A percentile compares a stretch with the other conserved stretches of the same genome.
Conservation (phyloP, 2,329 filamentous ascomycete species). For the Diplodia corticola region DNA sequence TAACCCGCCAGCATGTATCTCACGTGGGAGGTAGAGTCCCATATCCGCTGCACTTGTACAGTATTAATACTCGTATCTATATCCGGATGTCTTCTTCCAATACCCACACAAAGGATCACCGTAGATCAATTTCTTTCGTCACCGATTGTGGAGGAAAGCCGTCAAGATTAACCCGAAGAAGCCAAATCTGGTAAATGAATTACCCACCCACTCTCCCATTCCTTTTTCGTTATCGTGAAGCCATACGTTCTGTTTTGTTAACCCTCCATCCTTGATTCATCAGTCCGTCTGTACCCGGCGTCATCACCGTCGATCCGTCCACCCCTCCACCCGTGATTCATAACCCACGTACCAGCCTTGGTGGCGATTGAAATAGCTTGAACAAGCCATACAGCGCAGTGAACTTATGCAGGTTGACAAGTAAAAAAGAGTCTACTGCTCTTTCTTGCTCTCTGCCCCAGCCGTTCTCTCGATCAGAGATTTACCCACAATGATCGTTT, state of each 20-base stretch:
- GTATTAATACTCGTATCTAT: no score
- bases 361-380: neutral
- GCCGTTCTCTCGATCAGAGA: constrained; percentile 49
- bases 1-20: no score
- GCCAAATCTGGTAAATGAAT: neutral
- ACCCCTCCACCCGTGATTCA: neutral
- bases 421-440: neutral
- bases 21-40: no score
- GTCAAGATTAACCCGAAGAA: neutral
- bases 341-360: neutral
- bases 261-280: neutral
- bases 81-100: no score
- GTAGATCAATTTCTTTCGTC: no score
- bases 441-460: constrained; percentile 42
- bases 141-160: no score
- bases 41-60: no score
- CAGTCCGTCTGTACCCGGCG: neutral
- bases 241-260: neutral
- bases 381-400: neutral
- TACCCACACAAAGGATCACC: no score
- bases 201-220: neutral
- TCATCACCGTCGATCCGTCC: no score
- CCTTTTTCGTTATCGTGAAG: neutral
- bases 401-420: neutral
- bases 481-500: constrained; percentile 53